Percentiles rank a stretch among this genome's conserved stretches.
These are phyloP conservation scores for Colletotrichum horii DNA, from an alignment of 2,329 filamentous ascomycete species.

Conservation along the genomic window DNA sequence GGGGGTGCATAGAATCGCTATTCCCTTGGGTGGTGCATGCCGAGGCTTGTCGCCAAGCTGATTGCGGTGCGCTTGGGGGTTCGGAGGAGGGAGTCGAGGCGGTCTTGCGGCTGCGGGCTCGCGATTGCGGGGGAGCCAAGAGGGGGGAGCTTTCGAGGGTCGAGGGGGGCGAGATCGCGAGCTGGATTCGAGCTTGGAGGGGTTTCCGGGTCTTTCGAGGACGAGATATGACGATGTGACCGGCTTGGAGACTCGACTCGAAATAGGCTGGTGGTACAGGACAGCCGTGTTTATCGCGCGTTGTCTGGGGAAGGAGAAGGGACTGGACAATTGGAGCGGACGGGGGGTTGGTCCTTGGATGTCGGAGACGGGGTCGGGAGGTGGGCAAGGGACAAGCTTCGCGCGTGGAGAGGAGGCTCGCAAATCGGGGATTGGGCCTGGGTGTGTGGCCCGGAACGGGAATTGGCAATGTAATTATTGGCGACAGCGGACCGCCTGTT, in stretches of 20 bases:
- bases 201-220: background rate
- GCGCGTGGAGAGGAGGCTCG: background rate
- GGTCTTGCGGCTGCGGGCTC: slow-evolving; percentile 1
- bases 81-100: background rate
- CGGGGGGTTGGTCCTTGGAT: background rate
- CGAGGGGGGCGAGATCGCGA: background rate
- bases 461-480: slow-evolving; percentile 8
- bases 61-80: background rate
- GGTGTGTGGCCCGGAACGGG: background rate
- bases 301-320: background rate
- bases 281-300: background rate
- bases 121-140: background rate
- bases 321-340: background rate
- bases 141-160: background rate
- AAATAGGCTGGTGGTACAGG: background rate
- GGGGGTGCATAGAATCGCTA: slow-evolving; percentile 87
- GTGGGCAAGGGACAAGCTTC: slow-evolving; percentile 19
- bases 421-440: background rate
- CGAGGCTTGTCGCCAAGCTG: slow-evolving; percentile 28
- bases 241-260: background rate
- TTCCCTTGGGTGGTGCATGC: slow-evolving; percentile 49
- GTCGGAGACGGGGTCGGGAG: background rate
- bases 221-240: background rate
- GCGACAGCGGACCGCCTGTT: background rate
- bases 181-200: background rate